These are phyloP conservation scores for Thamnidium elegans DNA, from an alignment of 192 early-diverging fungal genomes.

Conservation along the genomic window DNA sequence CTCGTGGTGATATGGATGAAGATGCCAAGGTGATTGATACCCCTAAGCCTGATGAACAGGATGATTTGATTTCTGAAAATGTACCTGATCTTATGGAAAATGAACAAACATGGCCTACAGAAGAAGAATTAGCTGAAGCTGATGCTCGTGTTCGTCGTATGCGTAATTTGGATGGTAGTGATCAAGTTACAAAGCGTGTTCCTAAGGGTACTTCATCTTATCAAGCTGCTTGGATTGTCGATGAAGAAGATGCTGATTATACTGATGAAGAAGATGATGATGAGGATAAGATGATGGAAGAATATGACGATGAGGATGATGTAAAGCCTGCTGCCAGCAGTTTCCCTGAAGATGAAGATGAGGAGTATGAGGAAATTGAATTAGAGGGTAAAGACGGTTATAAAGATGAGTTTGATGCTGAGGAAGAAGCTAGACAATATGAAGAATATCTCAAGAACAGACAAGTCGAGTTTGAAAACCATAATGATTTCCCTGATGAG, in stretches of 20 bases:
- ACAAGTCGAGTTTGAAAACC: slow-evolving; percentile 62
- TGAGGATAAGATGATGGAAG: slow-evolving; percentile 28
- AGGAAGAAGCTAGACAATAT: slow-evolving; percentile 46
- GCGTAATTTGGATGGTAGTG: slow-evolving; percentile 5
- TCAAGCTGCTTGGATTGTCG: slow-evolving; percentile 97
- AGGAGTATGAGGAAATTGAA: slow-evolving; percentile 54
- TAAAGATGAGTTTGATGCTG: slow-evolving; percentile 34
- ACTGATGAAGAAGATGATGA: slow-evolving; percentile 54
- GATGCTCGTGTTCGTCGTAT: slow-evolving; percentile 49
- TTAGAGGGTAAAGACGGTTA: slow-evolving; percentile 30
- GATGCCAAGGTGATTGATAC: slow-evolving; percentile 57
- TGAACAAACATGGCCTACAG: slow-evolving; percentile 99
- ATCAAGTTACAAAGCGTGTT: slow-evolving; percentile 63
- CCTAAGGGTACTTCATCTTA: slow-evolving; percentile 96
- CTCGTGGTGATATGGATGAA: slow-evolving; percentile 30
- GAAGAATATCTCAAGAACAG: slow-evolving; percentile 63
- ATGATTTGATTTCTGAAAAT: slow-evolving; percentile 83
- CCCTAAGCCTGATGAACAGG: slow-evolving; percentile 68
- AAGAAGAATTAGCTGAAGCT: slow-evolving; percentile 86
- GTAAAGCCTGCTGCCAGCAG: slow-evolving; percentile 25
- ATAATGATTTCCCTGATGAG: slow-evolving; percentile 94
- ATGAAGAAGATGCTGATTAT: slow-evolving; percentile 68
- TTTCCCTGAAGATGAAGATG: slow-evolving; percentile 44
- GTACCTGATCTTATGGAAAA: slow-evolving; percentile 84
- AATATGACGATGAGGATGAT: slow-evolving; percentile 41